A percentile compares a stretch with the other conserved stretches of the same genome.
phyloP scores from a whole-genome alignment of 139 green algal species.

The Coelastrella sp. region DNA sequence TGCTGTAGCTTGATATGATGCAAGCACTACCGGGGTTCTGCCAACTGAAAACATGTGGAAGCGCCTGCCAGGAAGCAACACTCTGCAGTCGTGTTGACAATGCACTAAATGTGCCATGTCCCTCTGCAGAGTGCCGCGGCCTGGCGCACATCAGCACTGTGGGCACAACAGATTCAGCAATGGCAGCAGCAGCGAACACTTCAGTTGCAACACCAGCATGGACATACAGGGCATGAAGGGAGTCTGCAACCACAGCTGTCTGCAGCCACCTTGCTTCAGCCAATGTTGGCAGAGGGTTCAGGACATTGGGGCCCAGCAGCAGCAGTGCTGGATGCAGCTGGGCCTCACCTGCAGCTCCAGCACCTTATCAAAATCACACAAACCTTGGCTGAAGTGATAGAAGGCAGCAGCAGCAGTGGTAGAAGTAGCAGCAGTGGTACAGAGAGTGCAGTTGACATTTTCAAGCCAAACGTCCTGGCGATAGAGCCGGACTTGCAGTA shows the following conservation, averaged over 20 bases:
- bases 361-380: neutral
- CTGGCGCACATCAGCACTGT: slow-evolving; percentile 23
- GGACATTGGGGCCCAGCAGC: slow-evolving; percentile 4
- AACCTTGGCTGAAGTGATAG: neutral
- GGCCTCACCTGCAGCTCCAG: slow-evolving; percentile 4
- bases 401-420: slow-evolving; percentile 4
- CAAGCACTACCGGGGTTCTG: no score
- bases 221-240: neutral
- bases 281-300: neutral
- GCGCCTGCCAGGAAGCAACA: no score
- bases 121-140: neutral
- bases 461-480: neutral
- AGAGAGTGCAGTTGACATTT: no score
- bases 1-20: no score
- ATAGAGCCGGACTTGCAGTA: neutral
- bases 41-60: no score
- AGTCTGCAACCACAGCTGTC: neutral
- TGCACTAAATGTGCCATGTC: no score
- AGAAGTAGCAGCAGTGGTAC: neutral
- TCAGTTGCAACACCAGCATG: slow-evolving; percentile 1
- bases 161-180: neutral
- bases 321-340: slow-evolving; percentile 17
- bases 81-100: no score
- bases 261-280: neutral
- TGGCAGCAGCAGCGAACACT: slow-evolving; percentile 20